Conservation (phyloP, 2,329 filamentous ascomycete species). For the Lasiodiplodia citricola region DNA sequence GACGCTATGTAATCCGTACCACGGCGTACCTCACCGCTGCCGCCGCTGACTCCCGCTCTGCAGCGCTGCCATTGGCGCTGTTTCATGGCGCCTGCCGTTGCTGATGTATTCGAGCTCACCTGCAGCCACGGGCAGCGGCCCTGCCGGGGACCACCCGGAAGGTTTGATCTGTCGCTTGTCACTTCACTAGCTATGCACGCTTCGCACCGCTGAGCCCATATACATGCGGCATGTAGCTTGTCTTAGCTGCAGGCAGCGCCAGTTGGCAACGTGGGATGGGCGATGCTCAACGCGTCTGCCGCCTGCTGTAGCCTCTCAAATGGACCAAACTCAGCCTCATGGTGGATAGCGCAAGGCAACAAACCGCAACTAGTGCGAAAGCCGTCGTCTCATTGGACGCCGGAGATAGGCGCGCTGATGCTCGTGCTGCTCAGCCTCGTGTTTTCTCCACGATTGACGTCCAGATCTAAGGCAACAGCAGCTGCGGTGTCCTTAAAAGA, state of each 20-base stretch:
- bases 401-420: neutral
- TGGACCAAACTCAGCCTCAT: conserved; percentile 12
- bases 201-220: neutral
- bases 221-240: neutral
- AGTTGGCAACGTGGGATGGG: conserved; percentile 12
- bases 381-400: neutral
- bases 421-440: conserved; percentile 3
- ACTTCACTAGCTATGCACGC: neutral
- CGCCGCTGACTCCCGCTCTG: neutral
- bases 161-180: neutral
- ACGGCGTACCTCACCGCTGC: neutral
- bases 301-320: conserved; percentile 1
- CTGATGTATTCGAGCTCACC: conserved; percentile 13
- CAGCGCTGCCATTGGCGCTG: neutral
- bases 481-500: conserved; percentile 18
- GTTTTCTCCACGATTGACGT: neutral
- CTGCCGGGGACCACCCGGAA: neutral
- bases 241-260: conserved; percentile 12
- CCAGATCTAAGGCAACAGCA: conserved; percentile 12
- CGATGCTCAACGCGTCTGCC: neutral
- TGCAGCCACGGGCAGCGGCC: conserved; percentile 5
- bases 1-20: neutral
- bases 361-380: neutral
- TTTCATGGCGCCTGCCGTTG: neutral
- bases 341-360: conserved; percentile 11